Base-by-base conservation (phyloP, 805 yeast genomes). In the Cyberlindnera mycetangii region DNA sequence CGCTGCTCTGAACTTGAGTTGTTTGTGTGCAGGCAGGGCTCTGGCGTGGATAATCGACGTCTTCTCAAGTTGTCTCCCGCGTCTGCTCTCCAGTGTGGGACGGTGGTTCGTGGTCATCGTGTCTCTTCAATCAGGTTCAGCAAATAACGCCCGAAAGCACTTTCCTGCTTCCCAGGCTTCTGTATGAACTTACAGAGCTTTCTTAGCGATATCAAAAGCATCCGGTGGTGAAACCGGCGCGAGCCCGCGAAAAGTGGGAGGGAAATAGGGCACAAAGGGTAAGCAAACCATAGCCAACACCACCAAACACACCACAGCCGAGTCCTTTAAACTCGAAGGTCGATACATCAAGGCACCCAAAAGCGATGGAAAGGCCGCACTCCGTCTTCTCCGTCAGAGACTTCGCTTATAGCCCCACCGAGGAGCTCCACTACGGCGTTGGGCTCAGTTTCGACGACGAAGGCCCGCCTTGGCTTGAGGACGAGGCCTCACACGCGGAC, bases 331-430 rank as follows among this genome's bases (percentile, higher is more conserved):
- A n/a, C n/a, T n/a, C n/a, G n/a, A n/a, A n/a, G n/a, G n/a, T n/a
- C n/a, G n/a, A n/a, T n/a, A n/a, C n/a, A n/a, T n/a, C n/a, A n/a
- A n/a, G n/a, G n/a, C n/a, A n/a, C n/a, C n/a, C n/a, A 21, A 32
- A 32, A 32, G 35, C 14, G 31, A 30, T 19, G 16, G 25, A 32
- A 45, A 44, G 45, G 30, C 47, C 44, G 4, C 41, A 47, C 27
- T 31, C 33, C 15, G 37, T 50, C 33, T 69, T 82, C 27, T 73
- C 80, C 1, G 79, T 88, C 16, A 79, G 81, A 50, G 98, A 92
- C 65, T 92, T 79, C 69, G 98, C 90, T 20, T 90, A 92, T 58
- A 78, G 79, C 6, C 72, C 69, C 14, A 65, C 72, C 22, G 81
- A 87, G 51, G 90, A 93, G 2, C 67, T 87, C 40, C 85, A 86